Percentiles rank a stretch among this genome's conserved stretches.
Evolutionary conservation across 495 filamentous ascomycete species (phyloP).

Genomic region (Hamigera avellanea): DNA sequence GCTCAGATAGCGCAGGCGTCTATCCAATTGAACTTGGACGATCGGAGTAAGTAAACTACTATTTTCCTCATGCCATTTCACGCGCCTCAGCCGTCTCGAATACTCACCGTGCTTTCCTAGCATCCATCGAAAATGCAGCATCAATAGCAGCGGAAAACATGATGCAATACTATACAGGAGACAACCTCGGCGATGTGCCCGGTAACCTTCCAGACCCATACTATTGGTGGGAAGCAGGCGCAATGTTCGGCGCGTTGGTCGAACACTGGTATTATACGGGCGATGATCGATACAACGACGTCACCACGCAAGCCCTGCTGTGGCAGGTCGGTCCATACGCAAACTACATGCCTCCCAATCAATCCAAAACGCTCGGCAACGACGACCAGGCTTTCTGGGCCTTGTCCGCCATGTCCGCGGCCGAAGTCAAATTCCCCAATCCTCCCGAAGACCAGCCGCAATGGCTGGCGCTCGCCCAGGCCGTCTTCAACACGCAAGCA

Average conservation of each 20-base stretch:
- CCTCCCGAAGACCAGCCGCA: constrained; percentile 45
- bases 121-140: constrained; percentile 36
- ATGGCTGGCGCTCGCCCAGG: constrained; percentile 75
- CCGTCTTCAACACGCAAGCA: constrained; percentile 66
- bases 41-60: constrained; percentile 3
- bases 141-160: constrained; percentile 31
- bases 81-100: neutral
- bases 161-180: constrained; percentile 57
- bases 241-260: constrained; percentile 63
- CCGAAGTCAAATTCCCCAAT: constrained; percentile 62
- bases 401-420: constrained; percentile 69
- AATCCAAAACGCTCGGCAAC: constrained; percentile 65
- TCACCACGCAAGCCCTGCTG: constrained; percentile 53
- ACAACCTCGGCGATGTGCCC: constrained; percentile 55
- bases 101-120: too few relatives aligned
- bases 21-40: constrained; percentile 9
- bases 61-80: neutral
- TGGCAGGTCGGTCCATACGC: constrained; percentile 59
- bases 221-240: constrained; percentile 79
- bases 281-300: constrained; percentile 60
- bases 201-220: constrained; percentile 61
- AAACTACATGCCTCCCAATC: constrained; percentile 74
- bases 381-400: constrained; percentile 87
- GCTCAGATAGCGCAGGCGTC: constrained; percentile 9
- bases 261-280: constrained; percentile 80